Percentiles rank a stretch among this genome's conserved stretches.
These are phyloP conservation scores for Yamadazyma akitaensis DNA, from an alignment of 805 yeast genomes.

Conservation along the genomic window DNA sequence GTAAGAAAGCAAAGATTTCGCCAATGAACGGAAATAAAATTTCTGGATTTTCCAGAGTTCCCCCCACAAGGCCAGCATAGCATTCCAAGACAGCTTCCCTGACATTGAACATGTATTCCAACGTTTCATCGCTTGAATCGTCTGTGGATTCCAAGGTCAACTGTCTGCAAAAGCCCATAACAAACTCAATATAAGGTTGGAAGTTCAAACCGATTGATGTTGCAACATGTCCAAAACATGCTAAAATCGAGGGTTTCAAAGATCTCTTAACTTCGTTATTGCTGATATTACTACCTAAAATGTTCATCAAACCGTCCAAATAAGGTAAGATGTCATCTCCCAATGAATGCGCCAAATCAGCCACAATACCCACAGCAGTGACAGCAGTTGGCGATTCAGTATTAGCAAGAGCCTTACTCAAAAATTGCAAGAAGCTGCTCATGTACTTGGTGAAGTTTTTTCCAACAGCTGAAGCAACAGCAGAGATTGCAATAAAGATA, in stretches of 20 bases:
- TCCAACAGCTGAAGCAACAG: constrained; percentile 81
- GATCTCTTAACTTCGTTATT: constrained; percentile 70
- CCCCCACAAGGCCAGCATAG: constrained; percentile 92
- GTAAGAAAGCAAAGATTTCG: constrained; percentile 68
- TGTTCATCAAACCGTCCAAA: constrained; percentile 77
- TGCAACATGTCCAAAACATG: constrained; percentile 96
- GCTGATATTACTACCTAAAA: constrained; percentile 70
- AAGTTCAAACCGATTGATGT: constrained; percentile 79
- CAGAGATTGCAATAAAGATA: constrained; percentile 85
- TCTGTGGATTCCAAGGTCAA: constrained; percentile 63
- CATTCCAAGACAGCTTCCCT: constrained; percentile 92
- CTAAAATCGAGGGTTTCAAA: constrained; percentile 79
- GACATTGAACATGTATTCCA: constrained; percentile 68
- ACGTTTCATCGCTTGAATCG: constrained; percentile 67
- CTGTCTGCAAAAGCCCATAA: constrained; percentile 70
- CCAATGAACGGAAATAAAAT: constrained; percentile 62
- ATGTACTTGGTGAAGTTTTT: constrained; percentile 69
- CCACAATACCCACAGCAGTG: constrained; percentile 92
- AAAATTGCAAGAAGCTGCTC: constrained; percentile 78
- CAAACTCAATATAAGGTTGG: constrained; percentile 71
- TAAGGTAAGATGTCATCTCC: constrained; percentile 72
- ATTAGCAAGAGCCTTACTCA: constrained; percentile 75
- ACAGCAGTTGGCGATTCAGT: constrained; percentile 79
- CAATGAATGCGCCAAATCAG: constrained; percentile 88
- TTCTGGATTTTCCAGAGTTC: constrained; percentile 68